Percentiles rank a stretch among this genome's conserved stretches.
phyloP scores from a whole-genome alignment of 805 yeast genomes.

The Monosporozyma solicola region DNA sequence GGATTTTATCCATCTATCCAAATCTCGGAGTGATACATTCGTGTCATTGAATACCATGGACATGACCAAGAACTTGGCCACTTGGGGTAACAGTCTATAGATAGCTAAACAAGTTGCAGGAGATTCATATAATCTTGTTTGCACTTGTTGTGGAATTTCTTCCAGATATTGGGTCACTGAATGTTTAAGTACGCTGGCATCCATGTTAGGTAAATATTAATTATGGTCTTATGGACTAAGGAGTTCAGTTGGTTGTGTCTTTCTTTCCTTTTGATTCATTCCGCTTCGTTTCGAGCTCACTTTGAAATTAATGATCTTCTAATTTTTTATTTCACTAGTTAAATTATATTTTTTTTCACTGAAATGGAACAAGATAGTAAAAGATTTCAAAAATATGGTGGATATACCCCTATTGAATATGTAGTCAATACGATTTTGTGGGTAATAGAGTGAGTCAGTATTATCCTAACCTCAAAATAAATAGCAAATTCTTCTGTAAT shows the following conservation, averaged over 20 bases:
- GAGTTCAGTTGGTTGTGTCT: not conserved
- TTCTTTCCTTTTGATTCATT: not conserved
- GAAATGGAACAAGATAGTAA: not conserved
- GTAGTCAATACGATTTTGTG: not conserved
- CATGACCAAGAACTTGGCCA: constrained; percentile 85
- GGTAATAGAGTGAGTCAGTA: too few species aligned
- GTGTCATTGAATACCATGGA: constrained; percentile 75
- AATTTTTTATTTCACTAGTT: not conserved
- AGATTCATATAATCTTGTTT: constrained; percentile 67
- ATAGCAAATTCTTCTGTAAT: not conserved
- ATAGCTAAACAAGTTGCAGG: constrained; percentile 95
- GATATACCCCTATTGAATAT: not conserved
- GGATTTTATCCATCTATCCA: constrained; percentile 69
- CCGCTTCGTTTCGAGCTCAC: not conserved
- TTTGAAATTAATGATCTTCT: not conserved
- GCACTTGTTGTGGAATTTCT: constrained; percentile 80
- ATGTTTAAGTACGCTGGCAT: constrained; percentile 41
- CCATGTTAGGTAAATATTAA: constrained; percentile 11
- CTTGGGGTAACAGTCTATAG: constrained; percentile 77
- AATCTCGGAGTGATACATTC: constrained; percentile 54
- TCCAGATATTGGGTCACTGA: constrained; percentile 85
- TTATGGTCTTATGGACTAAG: not conserved
- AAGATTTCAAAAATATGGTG: not conserved
- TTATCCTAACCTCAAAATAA: not conserved
- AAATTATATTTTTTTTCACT: not conserved